phyloP scores from a whole-genome alignment of 2,329 filamentous ascomycete species.

The Madurella mycetomatis region DNA sequence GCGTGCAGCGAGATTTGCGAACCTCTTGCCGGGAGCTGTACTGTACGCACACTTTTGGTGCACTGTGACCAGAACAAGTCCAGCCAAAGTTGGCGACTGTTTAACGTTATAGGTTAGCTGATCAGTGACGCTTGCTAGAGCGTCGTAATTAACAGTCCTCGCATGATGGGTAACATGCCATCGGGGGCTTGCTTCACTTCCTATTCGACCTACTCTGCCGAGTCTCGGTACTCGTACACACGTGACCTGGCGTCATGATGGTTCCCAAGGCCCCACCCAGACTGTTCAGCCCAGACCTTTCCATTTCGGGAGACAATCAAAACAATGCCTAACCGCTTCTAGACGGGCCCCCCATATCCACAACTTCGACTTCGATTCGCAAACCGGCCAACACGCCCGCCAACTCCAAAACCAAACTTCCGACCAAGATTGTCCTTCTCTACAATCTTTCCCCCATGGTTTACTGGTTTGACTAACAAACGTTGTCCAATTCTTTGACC shows the following conservation, averaged over 20 bases:
- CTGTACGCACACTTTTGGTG: too few relatives aligned
- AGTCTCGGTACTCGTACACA: too few relatives aligned
- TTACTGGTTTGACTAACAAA: not conserved
- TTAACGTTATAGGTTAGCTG: too few relatives aligned
- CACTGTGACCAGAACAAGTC: too few relatives aligned
- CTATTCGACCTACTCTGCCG: too few relatives aligned
- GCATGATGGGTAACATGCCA: too few relatives aligned
- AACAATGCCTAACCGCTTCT: slow-evolving; percentile 23
- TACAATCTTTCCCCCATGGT: not conserved
- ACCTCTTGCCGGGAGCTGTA: too few relatives aligned
- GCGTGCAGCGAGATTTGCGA: too few relatives aligned
- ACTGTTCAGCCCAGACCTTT: slow-evolving; percentile 17
- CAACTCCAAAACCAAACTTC: slow-evolving; percentile 5
- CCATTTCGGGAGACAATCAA: slow-evolving; percentile 26
- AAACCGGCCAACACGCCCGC: slow-evolving; percentile 10
- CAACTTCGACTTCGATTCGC: slow-evolving; percentile 20
- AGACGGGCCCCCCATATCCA: slow-evolving; percentile 17
- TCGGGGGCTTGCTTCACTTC: too few relatives aligned
- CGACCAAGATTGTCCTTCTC: not conserved
- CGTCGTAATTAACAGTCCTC: too few relatives aligned
- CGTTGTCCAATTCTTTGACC: not conserved
- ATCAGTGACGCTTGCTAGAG: too few relatives aligned
- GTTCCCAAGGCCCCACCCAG: slow-evolving; percentile 14
- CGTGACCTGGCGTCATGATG: slow-evolving; percentile 23
- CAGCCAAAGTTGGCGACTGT: too few relatives aligned